These are phyloP conservation scores for Tetragonia tetragonoides DNA, from an alignment of 148 eudicot genomes.

Conservation along the genomic window DNA sequence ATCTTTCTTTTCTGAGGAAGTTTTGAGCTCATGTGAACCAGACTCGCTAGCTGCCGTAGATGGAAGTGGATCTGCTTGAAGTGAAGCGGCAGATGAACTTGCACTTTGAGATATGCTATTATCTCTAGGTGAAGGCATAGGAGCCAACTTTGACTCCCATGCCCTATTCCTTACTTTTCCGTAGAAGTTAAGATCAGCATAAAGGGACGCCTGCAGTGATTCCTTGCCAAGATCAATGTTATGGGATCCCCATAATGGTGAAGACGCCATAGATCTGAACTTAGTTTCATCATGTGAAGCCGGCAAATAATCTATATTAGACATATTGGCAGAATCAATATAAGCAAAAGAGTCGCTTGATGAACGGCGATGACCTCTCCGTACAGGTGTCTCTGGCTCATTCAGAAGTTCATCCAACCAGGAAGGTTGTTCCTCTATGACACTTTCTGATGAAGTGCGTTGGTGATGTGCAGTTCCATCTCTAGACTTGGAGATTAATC, in stretches of 20 bases:
- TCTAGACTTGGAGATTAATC: constrained; percentile 50
- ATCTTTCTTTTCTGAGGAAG: constrained; percentile 57
- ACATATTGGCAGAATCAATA: constrained; percentile 53
- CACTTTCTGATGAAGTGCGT: constrained; percentile 91
- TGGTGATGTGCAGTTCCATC: constrained; percentile 72
- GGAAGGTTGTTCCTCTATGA: constrained; percentile 88
- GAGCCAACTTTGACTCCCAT: constrained; percentile 42
- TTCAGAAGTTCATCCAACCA: constrained; percentile 96
- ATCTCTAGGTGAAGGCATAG: constrained; percentile 49
- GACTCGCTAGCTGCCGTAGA: constrained; percentile 48
- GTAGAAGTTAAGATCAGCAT: constrained; percentile 37
- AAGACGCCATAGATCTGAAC: constrained; percentile 38
- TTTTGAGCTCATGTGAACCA: constrained; percentile 54
- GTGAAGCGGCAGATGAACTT: constrained; percentile 36
- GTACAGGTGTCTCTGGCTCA: constrained; percentile 91
- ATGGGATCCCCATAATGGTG: constrained; percentile 69
- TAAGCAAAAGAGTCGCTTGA: constrained; percentile 97
- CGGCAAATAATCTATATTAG: constrained; percentile 48
- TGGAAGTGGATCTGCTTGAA: constrained; percentile 41
- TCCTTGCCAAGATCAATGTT: constrained; percentile 56
- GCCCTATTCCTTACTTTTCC: constrained; percentile 49
- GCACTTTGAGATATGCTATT: constrained; percentile 39
- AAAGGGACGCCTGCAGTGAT: constrained; percentile 40
- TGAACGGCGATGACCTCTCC: constrained; percentile 91
- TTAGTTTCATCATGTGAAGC: constrained; percentile 45